Evolutionary conservation across 1,139 yeast species (phyloP).

Genomic region (Blastobotrys aristatus): DNA sequence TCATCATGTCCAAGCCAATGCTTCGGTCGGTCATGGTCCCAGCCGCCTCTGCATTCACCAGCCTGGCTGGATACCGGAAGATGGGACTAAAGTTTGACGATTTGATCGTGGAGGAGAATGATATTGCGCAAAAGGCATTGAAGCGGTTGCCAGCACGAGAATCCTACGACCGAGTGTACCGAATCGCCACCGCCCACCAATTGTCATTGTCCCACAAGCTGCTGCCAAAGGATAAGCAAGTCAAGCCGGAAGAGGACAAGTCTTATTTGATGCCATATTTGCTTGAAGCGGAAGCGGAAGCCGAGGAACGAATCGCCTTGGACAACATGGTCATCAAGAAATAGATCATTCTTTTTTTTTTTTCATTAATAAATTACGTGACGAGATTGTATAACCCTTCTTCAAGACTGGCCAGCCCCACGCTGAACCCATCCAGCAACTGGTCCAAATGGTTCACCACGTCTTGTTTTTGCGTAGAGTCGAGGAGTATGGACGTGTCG

Average conservation of each 20-base stretch:
- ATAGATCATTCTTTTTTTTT: conserved; percentile 9
- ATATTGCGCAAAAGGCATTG: conserved; percentile 80
- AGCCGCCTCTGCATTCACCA: conserved; percentile 65
- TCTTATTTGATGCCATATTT: conserved; percentile 85
- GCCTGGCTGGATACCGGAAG: conserved; percentile 86
- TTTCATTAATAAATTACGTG: background rate
- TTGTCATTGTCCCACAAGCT: conserved; percentile 77
- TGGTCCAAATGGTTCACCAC: conserved; percentile 28
- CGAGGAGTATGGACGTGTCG: conserved; percentile 31
- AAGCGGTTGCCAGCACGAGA: conserved; percentile 80
- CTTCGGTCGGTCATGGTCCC: conserved; percentile 75
- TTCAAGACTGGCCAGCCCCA: conserved; percentile 24
- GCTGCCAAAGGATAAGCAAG: conserved; percentile 73
- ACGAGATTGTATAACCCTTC: conserved; percentile 16
- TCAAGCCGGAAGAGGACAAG: conserved; percentile 76
- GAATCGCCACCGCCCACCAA: conserved; percentile 90
- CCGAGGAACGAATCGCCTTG: conserved; percentile 78
- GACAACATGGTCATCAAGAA: conserved; percentile 56
- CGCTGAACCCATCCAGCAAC: conserved; percentile 27
- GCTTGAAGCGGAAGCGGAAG: conserved; percentile 92
- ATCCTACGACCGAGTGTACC: conserved; percentile 84
- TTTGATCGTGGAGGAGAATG: conserved; percentile 80
- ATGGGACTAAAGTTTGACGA: conserved; percentile 88
- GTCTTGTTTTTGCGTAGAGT: conserved; percentile 30
- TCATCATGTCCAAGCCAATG: conserved; percentile 73